These are phyloP conservation scores for Fagopyrum esculentum DNA, from an alignment of 148 eudicot genomes.

Conservation along the genomic window DNA sequence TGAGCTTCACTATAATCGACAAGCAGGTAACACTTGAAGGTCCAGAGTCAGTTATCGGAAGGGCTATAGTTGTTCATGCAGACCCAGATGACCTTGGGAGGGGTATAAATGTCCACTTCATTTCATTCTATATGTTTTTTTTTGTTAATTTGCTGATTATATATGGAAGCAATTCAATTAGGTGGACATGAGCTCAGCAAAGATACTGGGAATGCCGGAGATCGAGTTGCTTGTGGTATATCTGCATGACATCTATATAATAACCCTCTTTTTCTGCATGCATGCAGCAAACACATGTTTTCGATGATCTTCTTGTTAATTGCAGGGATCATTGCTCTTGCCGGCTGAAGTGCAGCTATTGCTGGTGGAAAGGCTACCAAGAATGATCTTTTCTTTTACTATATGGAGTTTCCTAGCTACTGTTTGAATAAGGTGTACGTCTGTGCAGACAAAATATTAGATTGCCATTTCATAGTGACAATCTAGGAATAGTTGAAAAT, in stretches of 20 bases:
- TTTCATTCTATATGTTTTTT: neutral
- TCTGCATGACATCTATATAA: neutral
- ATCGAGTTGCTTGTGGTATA: slow-evolving; percentile 70
- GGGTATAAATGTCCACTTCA: neutral
- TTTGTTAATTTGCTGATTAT: neutral
- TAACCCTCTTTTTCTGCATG: neutral
- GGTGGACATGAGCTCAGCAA: slow-evolving; percentile 88
- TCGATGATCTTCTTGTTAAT: no score
- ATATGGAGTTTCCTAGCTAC: no score
- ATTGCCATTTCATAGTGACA: no score
- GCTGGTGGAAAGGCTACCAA: no score
- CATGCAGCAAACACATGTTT: no score
- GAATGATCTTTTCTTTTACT: no score
- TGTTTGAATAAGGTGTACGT: no score
- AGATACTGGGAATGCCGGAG: slow-evolving; percentile 78
- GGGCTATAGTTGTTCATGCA: slow-evolving; percentile 14
- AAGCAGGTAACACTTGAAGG: slow-evolving; percentile 13
- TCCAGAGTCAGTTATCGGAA: slow-evolving; percentile 15
- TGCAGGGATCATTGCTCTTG: no score
- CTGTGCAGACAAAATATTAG: no score
- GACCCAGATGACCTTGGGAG: slow-evolving; percentile 17
- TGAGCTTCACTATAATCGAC: slow-evolving; percentile 11
- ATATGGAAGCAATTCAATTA: slow-evolving; percentile 5
- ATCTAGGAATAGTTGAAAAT: no score
- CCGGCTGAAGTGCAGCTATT: no score